Conservation (phyloP, 306 rosid genomes). For the Fagus sylvatica region DNA sequence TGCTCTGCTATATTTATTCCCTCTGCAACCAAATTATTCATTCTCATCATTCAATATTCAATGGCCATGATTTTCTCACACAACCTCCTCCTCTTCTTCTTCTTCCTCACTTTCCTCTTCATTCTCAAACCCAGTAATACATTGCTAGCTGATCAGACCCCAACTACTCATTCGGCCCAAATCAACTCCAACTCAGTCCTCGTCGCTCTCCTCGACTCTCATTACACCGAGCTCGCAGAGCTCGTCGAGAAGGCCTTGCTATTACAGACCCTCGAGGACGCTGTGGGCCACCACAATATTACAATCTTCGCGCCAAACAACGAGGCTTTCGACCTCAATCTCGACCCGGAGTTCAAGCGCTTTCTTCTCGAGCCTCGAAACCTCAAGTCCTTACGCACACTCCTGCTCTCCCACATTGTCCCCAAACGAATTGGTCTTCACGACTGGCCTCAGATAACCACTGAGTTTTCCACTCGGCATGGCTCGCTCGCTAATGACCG, state of each 20-base stretch:
- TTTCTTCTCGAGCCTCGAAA: constrained; percentile 32
- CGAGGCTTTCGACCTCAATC: constrained; percentile 37
- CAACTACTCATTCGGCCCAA: not conserved
- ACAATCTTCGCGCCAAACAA: constrained; percentile 33
- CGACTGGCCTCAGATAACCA: constrained; percentile 15
- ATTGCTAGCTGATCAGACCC: not conserved
- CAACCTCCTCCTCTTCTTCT: not conserved
- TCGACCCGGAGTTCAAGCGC: constrained; percentile 33
- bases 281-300: constrained; percentile 25
- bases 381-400: constrained; percentile 26
- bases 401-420: constrained; percentile 31
- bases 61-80: not conserved
- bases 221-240: constrained; percentile 35
- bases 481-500: constrained; percentile 12
- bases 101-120: not conserved
- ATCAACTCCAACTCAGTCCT: constrained; percentile 37
- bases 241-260: constrained; percentile 31
- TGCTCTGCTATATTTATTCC: too few relatives aligned
- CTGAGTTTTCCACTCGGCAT: constrained; percentile 4
- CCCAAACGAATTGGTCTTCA: constrained; percentile 21
- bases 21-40: not conserved
- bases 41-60: not conserved
- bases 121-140: not conserved
- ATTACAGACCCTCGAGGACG: constrained; percentile 24
- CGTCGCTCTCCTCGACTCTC: constrained; percentile 36